phyloP scores from a whole-genome alignment of 805 yeast species.

The Metschnikowia kunwiensis region DNA sequence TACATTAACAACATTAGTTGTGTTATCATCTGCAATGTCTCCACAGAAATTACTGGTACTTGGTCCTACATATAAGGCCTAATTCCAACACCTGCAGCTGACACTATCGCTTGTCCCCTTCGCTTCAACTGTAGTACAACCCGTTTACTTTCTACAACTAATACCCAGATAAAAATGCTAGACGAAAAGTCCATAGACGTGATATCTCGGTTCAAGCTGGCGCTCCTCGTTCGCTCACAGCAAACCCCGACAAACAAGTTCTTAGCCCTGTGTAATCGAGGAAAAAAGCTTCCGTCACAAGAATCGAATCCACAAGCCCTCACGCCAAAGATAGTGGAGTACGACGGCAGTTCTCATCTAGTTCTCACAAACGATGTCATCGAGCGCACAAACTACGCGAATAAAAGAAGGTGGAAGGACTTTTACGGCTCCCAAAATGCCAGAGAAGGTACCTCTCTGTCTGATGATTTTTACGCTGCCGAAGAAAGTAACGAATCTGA shows the following conservation, averaged over 20 bases:
- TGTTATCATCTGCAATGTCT: too few relatives aligned
- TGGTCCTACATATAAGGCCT: too few relatives aligned
- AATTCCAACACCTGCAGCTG: too few relatives aligned
- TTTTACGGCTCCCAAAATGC: constrained; percentile 15
- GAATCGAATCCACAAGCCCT: constrained; percentile 22
- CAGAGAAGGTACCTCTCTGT: not conserved
- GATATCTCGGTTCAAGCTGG: constrained; percentile 38
- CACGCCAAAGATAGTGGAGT: constrained; percentile 37
- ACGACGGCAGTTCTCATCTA: constrained; percentile 33
- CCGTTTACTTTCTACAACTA: too few relatives aligned
- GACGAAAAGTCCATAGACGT: constrained; percentile 39
- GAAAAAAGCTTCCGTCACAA: constrained; percentile 26
- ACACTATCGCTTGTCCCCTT: too few relatives aligned
- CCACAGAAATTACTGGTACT: too few relatives aligned
- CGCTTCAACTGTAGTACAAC: too few relatives aligned
- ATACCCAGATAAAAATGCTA: constrained; percentile 28
- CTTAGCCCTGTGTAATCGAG: constrained; percentile 27
- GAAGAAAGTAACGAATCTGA: constrained; percentile 5
- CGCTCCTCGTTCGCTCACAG: constrained; percentile 24
- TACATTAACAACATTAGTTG: too few relatives aligned
- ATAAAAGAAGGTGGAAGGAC: constrained; percentile 38
- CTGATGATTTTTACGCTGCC: not conserved
- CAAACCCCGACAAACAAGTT: constrained; percentile 8
- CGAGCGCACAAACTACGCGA: constrained; percentile 25
- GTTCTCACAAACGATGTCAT: constrained; percentile 37